Percentiles rank a stretch among this genome's conserved stretches.
Conservation (phyloP, 352 stramenopile species). For the Phytophthora sansomeana region DNA sequence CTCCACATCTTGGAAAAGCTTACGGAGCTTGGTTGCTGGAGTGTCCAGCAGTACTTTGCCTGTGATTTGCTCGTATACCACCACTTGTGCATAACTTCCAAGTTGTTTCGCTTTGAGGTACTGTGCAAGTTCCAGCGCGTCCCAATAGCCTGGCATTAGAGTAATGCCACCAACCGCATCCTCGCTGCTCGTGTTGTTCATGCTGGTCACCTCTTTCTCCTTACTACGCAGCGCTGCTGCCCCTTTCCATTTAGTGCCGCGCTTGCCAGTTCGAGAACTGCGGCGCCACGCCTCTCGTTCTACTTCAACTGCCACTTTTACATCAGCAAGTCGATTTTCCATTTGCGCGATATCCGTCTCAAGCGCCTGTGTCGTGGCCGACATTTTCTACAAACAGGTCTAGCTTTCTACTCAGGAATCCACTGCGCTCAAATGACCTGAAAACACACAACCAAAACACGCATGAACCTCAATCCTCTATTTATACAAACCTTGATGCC, state of each 20-base stretch:
- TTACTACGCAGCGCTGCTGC: conserved; percentile 33
- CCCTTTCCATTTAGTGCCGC: conserved; percentile 70
- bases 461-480: conserved; percentile 21
- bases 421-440: neutral
- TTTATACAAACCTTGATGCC: conserved; percentile 30
- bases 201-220: conserved; percentile 14
- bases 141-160: conserved; percentile 61
- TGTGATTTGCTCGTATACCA: conserved; percentile 71
- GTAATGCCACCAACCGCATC: conserved; percentile 17
- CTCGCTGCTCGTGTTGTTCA: conserved; percentile 16
- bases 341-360: conserved; percentile 69
- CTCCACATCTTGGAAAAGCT: conserved; percentile 47
- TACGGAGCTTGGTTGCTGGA: conserved; percentile 45
- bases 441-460: neutral
- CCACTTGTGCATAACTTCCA: conserved; percentile 52
- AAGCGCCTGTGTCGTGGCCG: conserved; percentile 47
- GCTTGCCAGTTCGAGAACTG: conserved; percentile 56
- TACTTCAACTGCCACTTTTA: conserved; percentile 61
- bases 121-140: conserved; percentile 68
- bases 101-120: conserved; percentile 60
- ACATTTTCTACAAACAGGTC: conserved; percentile 37
- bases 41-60: conserved; percentile 66
- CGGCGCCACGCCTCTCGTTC: conserved; percentile 64
- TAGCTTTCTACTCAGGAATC: neutral
- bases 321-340: conserved; percentile 62